A percentile compares a stretch with the other conserved stretches of the same genome.
phyloP scores from a whole-genome alignment of 129 eudicot genomes.

The Daucus carota region DNA sequence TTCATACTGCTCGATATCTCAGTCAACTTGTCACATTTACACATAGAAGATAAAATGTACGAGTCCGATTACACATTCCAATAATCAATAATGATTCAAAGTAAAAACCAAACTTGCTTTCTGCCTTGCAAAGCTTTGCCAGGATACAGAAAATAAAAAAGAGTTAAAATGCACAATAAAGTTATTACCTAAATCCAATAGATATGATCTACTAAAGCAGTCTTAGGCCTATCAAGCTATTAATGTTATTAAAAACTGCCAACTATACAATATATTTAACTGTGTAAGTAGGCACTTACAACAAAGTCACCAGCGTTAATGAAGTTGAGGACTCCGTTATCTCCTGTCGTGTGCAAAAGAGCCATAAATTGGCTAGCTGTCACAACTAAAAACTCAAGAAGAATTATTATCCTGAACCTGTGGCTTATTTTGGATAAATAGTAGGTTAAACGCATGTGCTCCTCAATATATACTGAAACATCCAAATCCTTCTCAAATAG shows the following conservation, averaged over 20 bases:
- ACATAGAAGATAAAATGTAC: no score
- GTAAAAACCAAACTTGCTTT: no score
- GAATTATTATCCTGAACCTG: constrained; percentile 45
- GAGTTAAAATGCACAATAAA: no score
- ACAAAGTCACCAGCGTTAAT: constrained; percentile 55
- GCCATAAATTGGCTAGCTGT: constrained; percentile 36
- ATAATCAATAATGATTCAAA: no score
- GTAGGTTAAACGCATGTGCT: constrained; percentile 39
- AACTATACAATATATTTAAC: background rate
- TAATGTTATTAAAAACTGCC: background rate
- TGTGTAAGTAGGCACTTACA: constrained; percentile 24
- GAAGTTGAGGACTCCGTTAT: constrained; percentile 32
- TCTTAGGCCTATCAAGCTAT: background rate
- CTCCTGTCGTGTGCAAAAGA: constrained; percentile 46
- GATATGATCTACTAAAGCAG: background rate
- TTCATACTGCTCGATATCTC: no score
- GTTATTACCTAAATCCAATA: no score
- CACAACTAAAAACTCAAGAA: constrained; percentile 41
- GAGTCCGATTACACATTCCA: no score
- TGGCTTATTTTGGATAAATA: constrained; percentile 53
- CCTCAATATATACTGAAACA: constrained; percentile 46
- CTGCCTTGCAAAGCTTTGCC: no score
- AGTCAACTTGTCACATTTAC: no score
- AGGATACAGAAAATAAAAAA: no score
- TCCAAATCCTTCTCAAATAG: constrained; percentile 43